Percentiles rank a stretch among this genome's conserved stretches.
Conservation (phyloP, 2,329 filamentous ascomycete species). For the Zymoseptoria passerinii region DNA sequence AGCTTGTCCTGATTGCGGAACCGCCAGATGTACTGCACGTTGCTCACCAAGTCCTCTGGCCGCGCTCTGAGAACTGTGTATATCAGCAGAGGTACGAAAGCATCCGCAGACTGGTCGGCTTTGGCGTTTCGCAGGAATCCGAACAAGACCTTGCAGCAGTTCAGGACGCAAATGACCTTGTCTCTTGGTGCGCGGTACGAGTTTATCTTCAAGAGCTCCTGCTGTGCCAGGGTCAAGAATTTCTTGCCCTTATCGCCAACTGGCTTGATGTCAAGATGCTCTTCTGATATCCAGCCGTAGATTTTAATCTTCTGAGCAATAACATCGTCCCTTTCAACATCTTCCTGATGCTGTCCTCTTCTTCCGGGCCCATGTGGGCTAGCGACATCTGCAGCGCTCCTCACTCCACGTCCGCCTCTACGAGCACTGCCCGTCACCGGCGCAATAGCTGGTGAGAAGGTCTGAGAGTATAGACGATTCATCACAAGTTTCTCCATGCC, state of each 20-base stretch:
- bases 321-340: constrained; percentile 94
- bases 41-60: constrained; percentile 90
- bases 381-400: constrained; percentile 27
- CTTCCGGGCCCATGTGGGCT: constrained; percentile 63
- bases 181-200: constrained; percentile 94
- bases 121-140: constrained; percentile 87
- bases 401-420: constrained; percentile 57
- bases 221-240: constrained; percentile 81
- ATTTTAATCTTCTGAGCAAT: constrained; percentile 93
- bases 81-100: constrained; percentile 89
- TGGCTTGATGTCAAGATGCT: constrained; percentile 84
- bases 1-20: constrained; percentile 98
- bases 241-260: constrained; percentile 78
- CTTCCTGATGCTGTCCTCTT: constrained; percentile 91
- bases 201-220: constrained; percentile 93
- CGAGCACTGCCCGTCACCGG: constrained; percentile 64
- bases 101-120: constrained; percentile 89
- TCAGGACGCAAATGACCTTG: constrained; percentile 96
- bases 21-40: constrained; percentile 93
- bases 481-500: constrained; percentile 99
- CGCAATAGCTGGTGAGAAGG: constrained; percentile 89
- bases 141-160: constrained; percentile 99
- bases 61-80: constrained; percentile 93
- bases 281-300: constrained; percentile 88
- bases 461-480: constrained; percentile 93